Percentiles rank a stretch among this genome's conserved stretches.
Conservation (phyloP, 805 yeast species). For the Teunomyces funiuensis region DNA sequence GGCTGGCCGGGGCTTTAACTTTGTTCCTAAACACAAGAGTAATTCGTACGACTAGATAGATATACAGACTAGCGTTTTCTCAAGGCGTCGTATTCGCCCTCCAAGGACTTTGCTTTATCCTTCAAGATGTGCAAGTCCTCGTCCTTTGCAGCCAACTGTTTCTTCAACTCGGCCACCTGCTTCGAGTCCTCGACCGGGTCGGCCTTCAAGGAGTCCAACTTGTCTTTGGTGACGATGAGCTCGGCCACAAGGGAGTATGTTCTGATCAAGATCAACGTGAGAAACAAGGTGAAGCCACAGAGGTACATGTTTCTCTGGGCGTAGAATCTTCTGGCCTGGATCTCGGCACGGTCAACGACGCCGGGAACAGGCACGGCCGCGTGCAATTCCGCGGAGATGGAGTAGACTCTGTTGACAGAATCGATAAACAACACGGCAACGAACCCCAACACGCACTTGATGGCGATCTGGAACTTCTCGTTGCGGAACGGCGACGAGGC, state of each 20-base stretch:
- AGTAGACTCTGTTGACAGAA: slow-evolving; percentile 77
- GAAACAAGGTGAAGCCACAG: slow-evolving; percentile 91
- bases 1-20: slow-evolving; percentile 69
- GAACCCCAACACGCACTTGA: slow-evolving; percentile 81
- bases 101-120: slow-evolving; percentile 67
- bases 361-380: slow-evolving; percentile 26
- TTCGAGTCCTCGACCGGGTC: slow-evolving; percentile 20
- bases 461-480: slow-evolving; percentile 69
- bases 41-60: slow-evolving; percentile 57
- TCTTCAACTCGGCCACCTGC: slow-evolving; percentile 48
- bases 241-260: slow-evolving; percentile 80
- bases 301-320: slow-evolving; percentile 96
- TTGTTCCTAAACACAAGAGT: slow-evolving; percentile 93
- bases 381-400: slow-evolving; percentile 63
- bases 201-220: slow-evolving; percentile 40
- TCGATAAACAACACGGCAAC: slow-evolving; percentile 83
- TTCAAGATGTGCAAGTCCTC: slow-evolving; percentile 65
- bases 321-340: slow-evolving; percentile 88
- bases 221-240: slow-evolving; percentile 63
- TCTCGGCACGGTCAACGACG: slow-evolving; percentile 65
- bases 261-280: slow-evolving; percentile 81
- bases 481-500: slow-evolving; percentile 69
- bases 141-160: slow-evolving; percentile 52
- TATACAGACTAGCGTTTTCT: neutral
- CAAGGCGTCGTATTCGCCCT: slow-evolving; percentile 56